Base-by-base conservation (phyloP, 139 green algal genomes). In the Chlamydomonas sp. region DNA sequence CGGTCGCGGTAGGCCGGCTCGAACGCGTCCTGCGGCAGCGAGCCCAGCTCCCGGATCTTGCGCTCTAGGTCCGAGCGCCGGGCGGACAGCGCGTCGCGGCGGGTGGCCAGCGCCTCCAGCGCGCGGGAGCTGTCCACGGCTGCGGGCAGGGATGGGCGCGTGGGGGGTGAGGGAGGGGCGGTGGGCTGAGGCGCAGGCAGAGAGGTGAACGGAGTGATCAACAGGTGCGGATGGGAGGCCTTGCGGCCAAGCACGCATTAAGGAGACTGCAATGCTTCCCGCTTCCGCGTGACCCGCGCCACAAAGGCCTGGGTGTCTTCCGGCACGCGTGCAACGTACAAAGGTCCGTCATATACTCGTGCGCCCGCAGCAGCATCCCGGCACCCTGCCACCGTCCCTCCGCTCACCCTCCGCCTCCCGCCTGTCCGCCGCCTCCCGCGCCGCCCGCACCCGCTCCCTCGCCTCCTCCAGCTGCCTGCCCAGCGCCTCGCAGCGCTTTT, bases 31-130 rank as follows among this genome's bases (percentile, higher is more conserved):
- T 93, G 89, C 1, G 97, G 97, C 78, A 99, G 92, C 9, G 92
- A 94, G 77, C 98, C 98, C 80, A 99, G 91, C 57, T 99, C 98
- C 4, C 96, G 91, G 89, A 99, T 97, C 68, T 95, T 96, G 14
- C 91, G 86, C 74, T 93, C 93, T 68, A 98, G 90, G 82, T 99
- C 96, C 0, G 94, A 94, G 58, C 90, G 88, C 68, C 93, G 93
- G 63, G 83, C 63, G 68, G 88, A 59, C 84, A 97, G 88, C 69
- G 88, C 77, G 12, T 91, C 85, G 57, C 94, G 91, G 75, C 91
- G 85, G 5, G 90, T 80, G 80, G 94, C 80, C 71, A 98, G 86
- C 60, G 57, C 68, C 86, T 98, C 96, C 83, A 98, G 69, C 14
- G 86, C 79, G 14, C 78, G 68, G 2, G 68, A 77, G 49, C 85